Evolutionary conservation across 371 early-diverging fungal genomes (phyloP), one percentile per base, ranked within the genome.

Genomic region (Apophysomyces ossiformis): DNA sequence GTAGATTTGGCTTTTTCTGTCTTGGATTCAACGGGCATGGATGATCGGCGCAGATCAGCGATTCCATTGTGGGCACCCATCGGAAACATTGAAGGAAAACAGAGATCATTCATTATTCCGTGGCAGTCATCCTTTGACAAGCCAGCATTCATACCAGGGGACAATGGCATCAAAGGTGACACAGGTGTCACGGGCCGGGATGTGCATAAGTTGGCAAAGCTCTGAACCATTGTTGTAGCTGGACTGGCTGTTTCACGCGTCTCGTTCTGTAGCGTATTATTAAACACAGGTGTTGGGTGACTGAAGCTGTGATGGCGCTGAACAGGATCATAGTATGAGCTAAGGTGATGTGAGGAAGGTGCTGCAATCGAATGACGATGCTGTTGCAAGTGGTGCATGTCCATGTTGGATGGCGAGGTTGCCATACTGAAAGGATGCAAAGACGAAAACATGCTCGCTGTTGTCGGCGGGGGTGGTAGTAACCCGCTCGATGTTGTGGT

Each of bases 341-440:
- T 6, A 54, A 61, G 43, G 37, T 36, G 54, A 15, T 58, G 38
- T 12, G 32, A 37, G 38, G 61, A 26, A 13, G 71, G 67, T 12
- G 61, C 63, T n/a, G 68, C 72, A 38, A 71, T 71, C 6, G 72
- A 71, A 44, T 71, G 72, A 36, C 72, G 60, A 37, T 71, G 71
- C 35, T 71, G 72, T 13, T 61, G 56, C 32, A 67, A 54, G 44
- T 38, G 41, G 36, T 58, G 66, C 37, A 45, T 59, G 13, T 65
- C 66, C 6, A 59, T 37, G 18, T 43, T 37, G 4, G 62, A 61
- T 11, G 58, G 58, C 7, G 54, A 21, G n/a, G 67, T 18, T 1
- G 56, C 43, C 58, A 61, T 41, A 61, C 46, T 58, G 37, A 57
- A 41, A n/a, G 63, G 63, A 26, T 58, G 65, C 32, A 59, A 18